Base-by-base conservation (phyloP, 2,329 filamentous ascomycete species). In the Herpotrichia juniperi region DNA sequence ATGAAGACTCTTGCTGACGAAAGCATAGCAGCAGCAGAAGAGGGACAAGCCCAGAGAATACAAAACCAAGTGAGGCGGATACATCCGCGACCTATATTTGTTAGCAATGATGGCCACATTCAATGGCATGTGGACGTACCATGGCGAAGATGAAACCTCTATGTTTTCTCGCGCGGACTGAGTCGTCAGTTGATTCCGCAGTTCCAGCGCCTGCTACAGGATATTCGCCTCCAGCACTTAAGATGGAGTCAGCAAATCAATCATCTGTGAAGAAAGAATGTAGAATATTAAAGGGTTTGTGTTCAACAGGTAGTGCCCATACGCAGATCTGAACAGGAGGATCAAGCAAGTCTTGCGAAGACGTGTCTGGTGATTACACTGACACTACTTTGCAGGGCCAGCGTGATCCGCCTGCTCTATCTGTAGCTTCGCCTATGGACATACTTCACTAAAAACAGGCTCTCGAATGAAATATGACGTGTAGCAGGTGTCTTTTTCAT, bases 131-230 rank as follows among this genome's bases (percentile, higher is more conserved):
- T 28, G 26, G 26, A 28, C 26, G 12, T 28, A 28, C 26, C 73
- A 84, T 77, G n/a, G 81, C 81, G 50, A 85, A 83, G 62, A 84
- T 79, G 66, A 83, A 82, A 3, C 83, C 81, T 31, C 81, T 73
- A 30, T 74, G 74, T 52, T 79, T 79, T 31, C 80, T 75, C 45
- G 76, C 73, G 12, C 66, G 59, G 7, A 59, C 65, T 42, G 68
- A 74, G 58, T 84, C 81, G 53, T 85, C 81, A 1, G 81, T 79
- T 0, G 82, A 79, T 62, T 86, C 83, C 11, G 78, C 74, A 0
- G 82, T 79, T 35, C 79, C 79, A 10, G 72, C 68, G 42, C 67
- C 71, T 2, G 77, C 79, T 2, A 82, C 81, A 2, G 82, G 81
- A 59, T 84, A 84, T 57, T 84, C 81, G 11, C 71, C 71, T n/a